phyloP scores from a whole-genome alignment of 768 basidiomycete species.

The Saitozyma podzolica region DNA sequence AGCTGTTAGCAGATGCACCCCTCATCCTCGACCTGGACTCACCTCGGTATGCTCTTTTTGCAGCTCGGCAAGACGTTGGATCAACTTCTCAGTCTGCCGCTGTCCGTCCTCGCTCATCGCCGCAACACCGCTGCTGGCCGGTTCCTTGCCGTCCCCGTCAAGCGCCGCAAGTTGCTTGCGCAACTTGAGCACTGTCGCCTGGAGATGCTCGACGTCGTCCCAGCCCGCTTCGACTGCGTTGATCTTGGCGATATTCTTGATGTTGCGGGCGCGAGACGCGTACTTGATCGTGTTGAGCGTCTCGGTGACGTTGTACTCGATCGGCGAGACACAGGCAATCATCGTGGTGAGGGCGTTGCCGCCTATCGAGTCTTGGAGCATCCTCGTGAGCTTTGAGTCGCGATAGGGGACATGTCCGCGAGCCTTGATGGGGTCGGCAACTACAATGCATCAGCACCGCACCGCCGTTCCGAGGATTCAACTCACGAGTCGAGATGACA shows the following conservation, averaged over 20 bases:
- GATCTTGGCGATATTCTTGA: slow-evolving; percentile 88
- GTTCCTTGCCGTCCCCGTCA: slow-evolving; percentile 63
- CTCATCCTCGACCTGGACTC: slow-evolving; percentile 41
- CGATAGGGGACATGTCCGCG: slow-evolving; percentile 95
- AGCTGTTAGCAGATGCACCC: too few species aligned
- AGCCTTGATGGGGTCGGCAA: slow-evolving; percentile 86
- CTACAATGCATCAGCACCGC: slow-evolving; percentile 40
- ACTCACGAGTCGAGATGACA: slow-evolving; percentile 79
- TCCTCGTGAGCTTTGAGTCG: slow-evolving; percentile 94
- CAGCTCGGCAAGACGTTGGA: slow-evolving; percentile 77
- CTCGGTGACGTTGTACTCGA: slow-evolving; percentile 91
- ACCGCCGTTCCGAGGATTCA: background rate
- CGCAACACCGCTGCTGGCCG: slow-evolving; percentile 2
- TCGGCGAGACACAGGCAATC: slow-evolving; percentile 96
- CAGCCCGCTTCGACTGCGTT: slow-evolving; percentile 97
- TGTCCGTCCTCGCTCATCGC: slow-evolving; percentile 54
- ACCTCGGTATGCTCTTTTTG: slow-evolving; percentile 85
- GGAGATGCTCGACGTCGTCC: slow-evolving; percentile 97
- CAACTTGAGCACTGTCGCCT: slow-evolving; percentile 77
- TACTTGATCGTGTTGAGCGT: slow-evolving; percentile 82
- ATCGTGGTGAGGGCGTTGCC: slow-evolving; percentile 98
- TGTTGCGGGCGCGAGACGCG: slow-evolving; percentile 93
- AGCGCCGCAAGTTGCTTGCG: slow-evolving; percentile 80
- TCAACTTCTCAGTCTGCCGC: slow-evolving; percentile 70
- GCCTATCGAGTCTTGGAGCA: slow-evolving; percentile 75